Evolutionary conservation across 2,329 filamentous ascomycete genomes (phyloP).

Genomic region (Fusarium vanettenii): DNA sequence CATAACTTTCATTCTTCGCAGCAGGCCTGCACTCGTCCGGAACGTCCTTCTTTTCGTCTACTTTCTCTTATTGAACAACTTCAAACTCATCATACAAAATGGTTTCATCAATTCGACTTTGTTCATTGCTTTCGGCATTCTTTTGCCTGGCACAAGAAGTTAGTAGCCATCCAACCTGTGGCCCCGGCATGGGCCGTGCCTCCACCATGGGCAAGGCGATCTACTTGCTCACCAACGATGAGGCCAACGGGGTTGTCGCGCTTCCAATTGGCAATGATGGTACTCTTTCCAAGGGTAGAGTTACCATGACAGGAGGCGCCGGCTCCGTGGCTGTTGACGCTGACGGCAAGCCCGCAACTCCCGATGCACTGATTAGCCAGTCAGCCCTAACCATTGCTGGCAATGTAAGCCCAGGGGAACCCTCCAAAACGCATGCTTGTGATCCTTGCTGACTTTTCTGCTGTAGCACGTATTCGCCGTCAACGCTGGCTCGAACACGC

Average conservation of each 20-base stretch:
- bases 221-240: constrained; percentile 67
- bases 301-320: constrained; percentile 59
- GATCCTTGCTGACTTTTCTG: not conserved
- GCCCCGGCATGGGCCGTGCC: not conserved
- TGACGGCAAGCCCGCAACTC: constrained; percentile 52
- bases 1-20: not conserved
- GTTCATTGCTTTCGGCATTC: not conserved
- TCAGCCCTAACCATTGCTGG: constrained; percentile 61
- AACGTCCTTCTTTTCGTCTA: not conserved
- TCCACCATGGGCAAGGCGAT: constrained; percentile 55
- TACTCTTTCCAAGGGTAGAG: constrained; percentile 54
- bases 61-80: not conserved
- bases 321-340: constrained; percentile 56
- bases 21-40: not conserved
- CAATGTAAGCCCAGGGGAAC: constrained; percentile 52
- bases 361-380: constrained; percentile 65
- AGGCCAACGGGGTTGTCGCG: constrained; percentile 61
- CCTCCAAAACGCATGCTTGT: no score
- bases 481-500: constrained; percentile 64
- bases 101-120: not conserved
- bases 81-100: not conserved
- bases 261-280: constrained; percentile 61
- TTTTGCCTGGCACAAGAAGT: not conserved
- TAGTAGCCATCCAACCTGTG: constrained; percentile 1
- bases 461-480: constrained; percentile 63